Evolutionary conservation across 2,329 filamentous ascomycete species (phyloP).

Genomic region (Phialocephala subalpina): DNA sequence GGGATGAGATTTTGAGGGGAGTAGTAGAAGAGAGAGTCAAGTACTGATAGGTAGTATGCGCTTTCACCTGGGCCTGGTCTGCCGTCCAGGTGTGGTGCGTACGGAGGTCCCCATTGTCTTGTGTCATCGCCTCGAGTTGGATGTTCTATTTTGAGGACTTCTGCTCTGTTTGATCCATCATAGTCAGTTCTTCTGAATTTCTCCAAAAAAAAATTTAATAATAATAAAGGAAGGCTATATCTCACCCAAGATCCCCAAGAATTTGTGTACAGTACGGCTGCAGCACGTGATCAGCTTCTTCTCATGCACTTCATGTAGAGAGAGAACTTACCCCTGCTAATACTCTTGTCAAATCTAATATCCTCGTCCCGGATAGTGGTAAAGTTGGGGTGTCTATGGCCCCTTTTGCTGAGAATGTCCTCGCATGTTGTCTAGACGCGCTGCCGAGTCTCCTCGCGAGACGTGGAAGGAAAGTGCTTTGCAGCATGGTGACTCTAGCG

Average conservation of each 20-base stretch:
- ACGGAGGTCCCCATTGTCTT: conserved; percentile 92
- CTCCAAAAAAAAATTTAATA: conserved; percentile 26
- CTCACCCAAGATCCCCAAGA: conserved; percentile 90
- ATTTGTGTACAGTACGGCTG: conserved; percentile 98
- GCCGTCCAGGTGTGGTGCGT: conserved; percentile 74
- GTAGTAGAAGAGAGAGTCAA: not conserved
- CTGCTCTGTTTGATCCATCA: conserved; percentile 66
- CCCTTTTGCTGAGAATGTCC: conserved; percentile 10
- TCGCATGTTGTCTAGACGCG: not conserved
- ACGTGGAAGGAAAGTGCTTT: conserved; percentile 10
- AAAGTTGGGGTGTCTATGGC: conserved; percentile 42
- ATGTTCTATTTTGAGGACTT: conserved; percentile 96
- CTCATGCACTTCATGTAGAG: not conserved
- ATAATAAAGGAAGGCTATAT: conserved; percentile 9
- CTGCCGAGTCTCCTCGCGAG: conserved; percentile 2
- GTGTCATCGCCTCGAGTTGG: conserved; percentile 91
- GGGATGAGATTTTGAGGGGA: not conserved
- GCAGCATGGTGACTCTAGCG: conserved; percentile 22
- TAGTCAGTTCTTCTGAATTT: not conserved
- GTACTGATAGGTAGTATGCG: conserved; percentile 86
- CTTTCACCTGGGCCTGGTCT: conserved; percentile 81
- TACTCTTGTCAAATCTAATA: conserved; percentile 95
- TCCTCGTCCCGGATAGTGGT: conserved; percentile 83
- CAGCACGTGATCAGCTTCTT: conserved; percentile 22
- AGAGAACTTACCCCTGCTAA: conserved; percentile 75